Evolutionary conservation across 1,284 basidiomycete species (phyloP).

Genomic region (Pyrrhoderma noxium): DNA sequence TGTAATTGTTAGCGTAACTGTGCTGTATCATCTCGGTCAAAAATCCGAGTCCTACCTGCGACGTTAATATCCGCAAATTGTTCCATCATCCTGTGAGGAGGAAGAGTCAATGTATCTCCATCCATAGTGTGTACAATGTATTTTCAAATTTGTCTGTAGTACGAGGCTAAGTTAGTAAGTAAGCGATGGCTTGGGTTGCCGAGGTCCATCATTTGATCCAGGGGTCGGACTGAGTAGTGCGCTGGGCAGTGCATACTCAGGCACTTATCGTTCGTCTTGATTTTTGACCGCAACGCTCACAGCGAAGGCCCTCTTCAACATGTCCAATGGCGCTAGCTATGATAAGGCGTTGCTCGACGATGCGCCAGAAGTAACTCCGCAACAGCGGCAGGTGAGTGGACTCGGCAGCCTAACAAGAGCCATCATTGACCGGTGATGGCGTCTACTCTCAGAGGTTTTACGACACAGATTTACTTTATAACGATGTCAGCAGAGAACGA

Average conservation of each 20-base stretch:
- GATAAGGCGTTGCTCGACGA: conserved; percentile 31
- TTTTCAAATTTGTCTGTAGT: no score
- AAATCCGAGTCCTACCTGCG: conserved; percentile 25
- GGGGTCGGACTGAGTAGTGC: neutral
- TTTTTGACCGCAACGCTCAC: conserved; percentile 5
- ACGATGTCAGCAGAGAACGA: conserved; percentile 1
- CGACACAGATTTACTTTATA: conserved; percentile 14
- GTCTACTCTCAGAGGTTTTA: conserved; percentile 12
- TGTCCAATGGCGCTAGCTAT: conserved; percentile 23
- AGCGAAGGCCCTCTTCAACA: neutral
- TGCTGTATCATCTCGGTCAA: neutral
- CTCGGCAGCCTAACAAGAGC: neutral
- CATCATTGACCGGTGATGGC: neutral
- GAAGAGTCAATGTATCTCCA: conserved; percentile 22
- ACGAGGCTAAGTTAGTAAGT: no score
- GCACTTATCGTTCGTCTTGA: neutral
- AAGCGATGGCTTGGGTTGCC: no score
- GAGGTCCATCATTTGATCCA: neutral
- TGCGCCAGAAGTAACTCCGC: conserved; percentile 31
- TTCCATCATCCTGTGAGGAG: conserved; percentile 34
- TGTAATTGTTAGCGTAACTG: neutral
- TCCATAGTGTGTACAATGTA: neutral
- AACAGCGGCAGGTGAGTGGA: conserved; percentile 32
- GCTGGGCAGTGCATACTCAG: conserved; percentile 6
- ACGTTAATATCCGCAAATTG: conserved; percentile 37